Evolutionary conservation across 116 monocot species (phyloP).

Genomic region (Iris pallida): DNA sequence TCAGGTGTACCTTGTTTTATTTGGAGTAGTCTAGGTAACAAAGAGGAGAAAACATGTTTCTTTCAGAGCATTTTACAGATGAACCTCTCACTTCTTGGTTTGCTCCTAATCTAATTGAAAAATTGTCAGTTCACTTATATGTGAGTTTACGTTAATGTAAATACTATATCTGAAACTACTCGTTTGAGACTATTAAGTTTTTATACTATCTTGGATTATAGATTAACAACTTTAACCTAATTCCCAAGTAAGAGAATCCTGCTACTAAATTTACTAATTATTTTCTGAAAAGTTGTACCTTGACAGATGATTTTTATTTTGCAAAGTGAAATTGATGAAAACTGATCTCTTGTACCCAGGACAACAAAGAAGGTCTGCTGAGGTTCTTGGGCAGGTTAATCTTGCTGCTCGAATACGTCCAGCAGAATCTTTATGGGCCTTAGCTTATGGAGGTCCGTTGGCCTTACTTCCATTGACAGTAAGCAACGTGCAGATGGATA

Average conservation of each 20-base stretch:
- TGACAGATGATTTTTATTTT: neutral
- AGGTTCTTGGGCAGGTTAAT: constrained; percentile 90
- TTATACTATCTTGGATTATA: too few relatives aligned
- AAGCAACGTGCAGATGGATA: constrained; percentile 69
- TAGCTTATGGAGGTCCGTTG: constrained; percentile 89
- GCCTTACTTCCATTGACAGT: constrained; percentile 84
- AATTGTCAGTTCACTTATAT: too few relatives aligned
- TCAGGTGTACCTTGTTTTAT: neutral
- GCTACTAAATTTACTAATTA: neutral
- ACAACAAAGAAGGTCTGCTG: constrained; percentile 67
- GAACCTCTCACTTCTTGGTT: neutral
- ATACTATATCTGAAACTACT: too few relatives aligned
- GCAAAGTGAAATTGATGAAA: neutral
- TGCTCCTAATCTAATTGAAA: neutral
- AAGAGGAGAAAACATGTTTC: neutral
- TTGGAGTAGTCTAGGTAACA: neutral
- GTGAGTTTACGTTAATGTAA: too few relatives aligned
- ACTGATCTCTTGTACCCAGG: constrained; percentile 34
- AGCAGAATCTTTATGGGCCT: constrained; percentile 82
- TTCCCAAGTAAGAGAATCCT: too few relatives aligned
- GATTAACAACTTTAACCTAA: too few relatives aligned
- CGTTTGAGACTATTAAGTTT: too few relatives aligned
- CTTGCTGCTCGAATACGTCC: constrained; percentile 66
- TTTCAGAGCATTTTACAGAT: neutral
- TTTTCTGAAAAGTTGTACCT: neutral